Conservation (phyloP, 139 green algal species). For the Chlorella sp. region DNA sequence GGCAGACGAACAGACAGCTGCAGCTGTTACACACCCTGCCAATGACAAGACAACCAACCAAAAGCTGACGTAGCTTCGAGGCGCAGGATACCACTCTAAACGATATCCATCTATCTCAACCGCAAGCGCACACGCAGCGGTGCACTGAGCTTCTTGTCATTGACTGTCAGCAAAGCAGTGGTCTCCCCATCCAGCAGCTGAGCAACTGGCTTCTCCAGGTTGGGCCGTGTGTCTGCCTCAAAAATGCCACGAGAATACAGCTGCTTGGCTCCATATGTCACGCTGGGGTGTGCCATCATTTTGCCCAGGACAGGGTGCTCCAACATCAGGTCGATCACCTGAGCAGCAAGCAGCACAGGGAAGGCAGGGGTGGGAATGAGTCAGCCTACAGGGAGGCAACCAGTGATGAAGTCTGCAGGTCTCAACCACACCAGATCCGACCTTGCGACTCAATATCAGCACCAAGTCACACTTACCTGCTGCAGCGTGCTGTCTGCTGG, state of each 20-base stretch:
- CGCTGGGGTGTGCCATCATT: conserved; percentile 63
- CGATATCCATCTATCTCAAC: too few species aligned
- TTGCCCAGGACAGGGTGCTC: conserved; percentile 46
- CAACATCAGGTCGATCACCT: conserved; percentile 78
- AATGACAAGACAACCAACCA: too few species aligned
- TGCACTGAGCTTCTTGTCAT: conserved; percentile 83
- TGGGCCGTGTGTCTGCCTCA: conserved; percentile 78
- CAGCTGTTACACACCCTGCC: too few species aligned
- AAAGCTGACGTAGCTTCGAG: too few species aligned
- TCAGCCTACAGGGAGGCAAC: background rate
- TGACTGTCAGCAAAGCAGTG: conserved; percentile 70
- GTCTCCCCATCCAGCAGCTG: conserved; percentile 28
- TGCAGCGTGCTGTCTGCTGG: conserved; percentile 48
- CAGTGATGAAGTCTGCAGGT: too few species aligned
- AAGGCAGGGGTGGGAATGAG: background rate
- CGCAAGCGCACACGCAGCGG: conserved; percentile 58
- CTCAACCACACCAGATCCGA: too few species aligned
- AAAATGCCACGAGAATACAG: conserved; percentile 83
- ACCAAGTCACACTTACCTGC: conserved; percentile 51
- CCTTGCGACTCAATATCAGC: background rate
- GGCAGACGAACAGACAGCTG: too few species aligned
- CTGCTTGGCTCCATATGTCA: conserved; percentile 67
- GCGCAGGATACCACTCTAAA: too few species aligned
- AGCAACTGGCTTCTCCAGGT: conserved; percentile 53
- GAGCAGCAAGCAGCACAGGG: too few species aligned